A percentile compares a stretch with the other conserved stretches of the same genome.
Evolutionary conservation across 345 rosid species (phyloP).

Genomic region (Raphanus sativus): DNA sequence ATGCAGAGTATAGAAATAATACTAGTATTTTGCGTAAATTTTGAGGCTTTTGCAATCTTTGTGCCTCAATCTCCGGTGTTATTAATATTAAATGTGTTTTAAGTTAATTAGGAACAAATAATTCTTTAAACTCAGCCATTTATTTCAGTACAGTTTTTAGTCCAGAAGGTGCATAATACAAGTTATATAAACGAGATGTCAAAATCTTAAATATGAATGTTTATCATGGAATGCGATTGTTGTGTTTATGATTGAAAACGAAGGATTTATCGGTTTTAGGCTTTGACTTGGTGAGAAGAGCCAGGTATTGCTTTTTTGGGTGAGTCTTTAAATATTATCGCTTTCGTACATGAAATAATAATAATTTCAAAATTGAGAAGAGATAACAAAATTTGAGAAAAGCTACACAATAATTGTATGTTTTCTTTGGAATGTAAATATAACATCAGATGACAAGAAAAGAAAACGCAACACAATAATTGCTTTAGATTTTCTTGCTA

Average conservation of each 20-base stretch:
- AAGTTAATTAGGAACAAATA: neutral
- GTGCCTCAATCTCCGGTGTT: slow-evolving; percentile 25
- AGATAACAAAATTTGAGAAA: neutral
- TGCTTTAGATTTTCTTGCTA: slow-evolving; percentile 32
- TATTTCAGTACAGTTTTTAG: neutral
- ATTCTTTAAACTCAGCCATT: neutral
- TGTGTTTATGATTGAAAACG: slow-evolving; percentile 34
- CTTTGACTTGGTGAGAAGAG: slow-evolving; percentile 49
- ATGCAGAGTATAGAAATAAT: slow-evolving; percentile 21
- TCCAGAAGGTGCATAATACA: neutral
- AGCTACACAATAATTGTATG: neutral
- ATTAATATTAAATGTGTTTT: neutral
- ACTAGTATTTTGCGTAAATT: slow-evolving; percentile 20
- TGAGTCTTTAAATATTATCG: slow-evolving; percentile 28
- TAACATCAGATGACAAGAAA: neutral
- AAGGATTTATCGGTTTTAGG: slow-evolving; percentile 23
- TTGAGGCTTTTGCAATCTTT: slow-evolving; percentile 19
- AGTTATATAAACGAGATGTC: neutral
- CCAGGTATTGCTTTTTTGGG: slow-evolving; percentile 28
- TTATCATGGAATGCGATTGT: slow-evolving; percentile 5
- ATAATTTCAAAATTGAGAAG: neutral
- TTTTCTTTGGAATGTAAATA: neutral
- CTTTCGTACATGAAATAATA: neutral
- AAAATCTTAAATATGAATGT: neutral
- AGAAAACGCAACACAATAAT: slow-evolving; percentile 24